These are phyloP conservation scores for Mollisia scopiformis DNA, from an alignment of 2,329 filamentous ascomycete species.

Conservation along the genomic window DNA sequence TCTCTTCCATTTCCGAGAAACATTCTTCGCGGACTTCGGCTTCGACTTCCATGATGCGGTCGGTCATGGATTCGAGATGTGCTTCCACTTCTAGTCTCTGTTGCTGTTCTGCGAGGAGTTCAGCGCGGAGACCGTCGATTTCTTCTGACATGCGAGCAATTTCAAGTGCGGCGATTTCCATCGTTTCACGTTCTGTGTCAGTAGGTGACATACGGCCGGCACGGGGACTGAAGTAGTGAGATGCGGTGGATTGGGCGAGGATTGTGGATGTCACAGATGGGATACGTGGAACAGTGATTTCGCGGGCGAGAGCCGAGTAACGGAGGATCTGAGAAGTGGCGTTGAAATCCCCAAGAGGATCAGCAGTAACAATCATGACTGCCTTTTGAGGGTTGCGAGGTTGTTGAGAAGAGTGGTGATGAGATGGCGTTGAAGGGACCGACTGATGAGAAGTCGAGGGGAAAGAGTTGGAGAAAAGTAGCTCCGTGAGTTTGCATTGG, in stretches of 20 bases:
- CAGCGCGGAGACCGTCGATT: constrained; percentile 72
- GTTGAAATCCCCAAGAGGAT: constrained; percentile 92
- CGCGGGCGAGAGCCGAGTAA: constrained; percentile 89
- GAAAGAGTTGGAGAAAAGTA: constrained; percentile 88
- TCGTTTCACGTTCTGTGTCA: constrained; percentile 64
- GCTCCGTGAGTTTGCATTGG: constrained; percentile 83
- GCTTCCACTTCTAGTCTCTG: constrained; percentile 73
- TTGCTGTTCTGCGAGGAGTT: constrained; percentile 72
- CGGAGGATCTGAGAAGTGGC: constrained; percentile 94
- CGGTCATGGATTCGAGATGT: constrained; percentile 68
- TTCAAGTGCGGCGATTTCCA: constrained; percentile 81
- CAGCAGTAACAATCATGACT: constrained; percentile 95
- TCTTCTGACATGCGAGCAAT: constrained; percentile 79
- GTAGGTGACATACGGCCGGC: constrained; percentile 37
- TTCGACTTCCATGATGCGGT: constrained; percentile 70
- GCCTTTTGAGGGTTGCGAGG: constrained; percentile 77
- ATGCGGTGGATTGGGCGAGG: constrained; percentile 28
- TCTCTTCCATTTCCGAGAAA: constrained; percentile 80
- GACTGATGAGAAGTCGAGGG: constrained; percentile 39
- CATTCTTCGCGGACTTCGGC: constrained; percentile 88
- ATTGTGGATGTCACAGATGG: constrained; percentile 82
- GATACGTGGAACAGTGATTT: constrained; percentile 88
- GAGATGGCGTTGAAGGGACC: constrained; percentile 20
- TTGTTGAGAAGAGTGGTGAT: constrained; percentile 39
- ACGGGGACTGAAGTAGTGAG: constrained; percentile 27